A percentile compares a stretch with the other conserved stretches of the same genome.
phyloP scores from a whole-genome alignment of 2,329 filamentous ascomycete species.

The Ramularia endophylla region DNA sequence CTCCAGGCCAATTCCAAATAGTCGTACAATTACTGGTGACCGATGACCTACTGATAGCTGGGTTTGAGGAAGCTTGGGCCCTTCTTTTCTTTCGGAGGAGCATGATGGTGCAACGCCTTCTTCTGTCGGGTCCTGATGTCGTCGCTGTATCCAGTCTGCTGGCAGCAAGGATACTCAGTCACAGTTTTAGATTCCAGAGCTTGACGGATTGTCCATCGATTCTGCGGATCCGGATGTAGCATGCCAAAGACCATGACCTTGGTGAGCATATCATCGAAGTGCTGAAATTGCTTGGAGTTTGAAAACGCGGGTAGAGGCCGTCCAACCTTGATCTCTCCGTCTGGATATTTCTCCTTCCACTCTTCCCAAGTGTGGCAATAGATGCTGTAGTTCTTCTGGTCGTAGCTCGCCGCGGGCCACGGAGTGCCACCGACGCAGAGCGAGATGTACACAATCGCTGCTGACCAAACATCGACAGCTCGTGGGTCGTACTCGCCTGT shows the following conservation, averaged over 20 bases:
- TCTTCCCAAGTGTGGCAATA: conserved; percentile 63
- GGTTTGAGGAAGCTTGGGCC: conserved; percentile 10
- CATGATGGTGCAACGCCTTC: conserved; percentile 39
- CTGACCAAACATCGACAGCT: conserved; percentile 78
- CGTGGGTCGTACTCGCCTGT: conserved; percentile 65
- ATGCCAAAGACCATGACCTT: conserved; percentile 70
- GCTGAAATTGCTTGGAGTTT: conserved; percentile 58
- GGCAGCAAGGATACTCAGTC: conserved; percentile 31
- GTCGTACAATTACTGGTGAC: too few species aligned
- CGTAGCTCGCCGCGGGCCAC: conserved; percentile 62
- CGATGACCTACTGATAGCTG: not conserved
- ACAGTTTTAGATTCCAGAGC: conserved; percentile 53
- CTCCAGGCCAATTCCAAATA: too few species aligned
- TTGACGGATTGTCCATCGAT: conserved; percentile 63
- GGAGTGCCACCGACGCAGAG: conserved; percentile 66
- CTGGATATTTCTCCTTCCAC: conserved; percentile 55
- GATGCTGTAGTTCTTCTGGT: conserved; percentile 54
- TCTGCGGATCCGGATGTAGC: conserved; percentile 70
- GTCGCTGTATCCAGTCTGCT: conserved; percentile 28
- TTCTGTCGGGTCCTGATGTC: conserved; percentile 33
- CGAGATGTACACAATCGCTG: conserved; percentile 75
- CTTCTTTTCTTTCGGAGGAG: conserved; percentile 32
- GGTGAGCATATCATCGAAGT: conserved; percentile 60
- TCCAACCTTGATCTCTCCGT: conserved; percentile 44
- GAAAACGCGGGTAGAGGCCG: conserved; percentile 48